Conservation (phyloP, 1,139 yeast genomes). For the Zygotorulaspora mrakii region DNA sequence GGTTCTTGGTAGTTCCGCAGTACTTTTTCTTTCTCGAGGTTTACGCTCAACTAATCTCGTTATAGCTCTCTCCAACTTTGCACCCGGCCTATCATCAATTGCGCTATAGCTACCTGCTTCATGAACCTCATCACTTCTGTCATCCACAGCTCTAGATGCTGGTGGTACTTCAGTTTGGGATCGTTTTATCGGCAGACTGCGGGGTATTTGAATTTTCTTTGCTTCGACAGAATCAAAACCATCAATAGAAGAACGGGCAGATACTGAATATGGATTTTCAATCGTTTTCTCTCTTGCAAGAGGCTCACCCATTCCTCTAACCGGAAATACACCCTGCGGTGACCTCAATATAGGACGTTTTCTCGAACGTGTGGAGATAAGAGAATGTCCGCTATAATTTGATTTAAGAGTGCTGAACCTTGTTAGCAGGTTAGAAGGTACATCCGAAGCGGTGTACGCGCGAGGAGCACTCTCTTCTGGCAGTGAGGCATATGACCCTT, state of each 20-base stretch:
- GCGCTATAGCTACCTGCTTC: slow-evolving; percentile 36
- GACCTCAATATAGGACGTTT: slow-evolving; percentile 40
- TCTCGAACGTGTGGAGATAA: slow-evolving; percentile 10
- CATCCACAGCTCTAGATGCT: slow-evolving; percentile 6
- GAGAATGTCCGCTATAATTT: slow-evolving; percentile 9
- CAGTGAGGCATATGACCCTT: neutral
- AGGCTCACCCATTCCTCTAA: slow-evolving; percentile 70
- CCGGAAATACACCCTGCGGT: slow-evolving; percentile 76
- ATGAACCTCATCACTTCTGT: slow-evolving; percentile 8
- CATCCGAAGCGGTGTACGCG: slow-evolving; percentile 1
- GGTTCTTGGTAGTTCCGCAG: slow-evolving; percentile 19
- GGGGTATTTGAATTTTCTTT: neutral
- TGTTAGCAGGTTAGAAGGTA: slow-evolving; percentile 1
- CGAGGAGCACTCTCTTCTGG: neutral
- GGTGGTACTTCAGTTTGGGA: neutral
- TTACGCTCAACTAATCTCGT: slow-evolving; percentile 20
- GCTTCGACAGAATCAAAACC: neutral
- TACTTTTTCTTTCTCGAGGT: slow-evolving; percentile 1
- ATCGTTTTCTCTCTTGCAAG: slow-evolving; percentile 52
- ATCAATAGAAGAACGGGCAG: neutral
- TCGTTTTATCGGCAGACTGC: slow-evolving; percentile 1
- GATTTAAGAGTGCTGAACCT: slow-evolving; percentile 11
- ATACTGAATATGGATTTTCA: slow-evolving; percentile 40
- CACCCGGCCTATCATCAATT: slow-evolving; percentile 37
- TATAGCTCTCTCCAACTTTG: slow-evolving; percentile 35